Percentiles rank a stretch among this genome's conserved stretches.
phyloP scores from a whole-genome alignment of 768 basidiomycete genomes.

The Rhodotorula sphaerocarpa region DNA sequence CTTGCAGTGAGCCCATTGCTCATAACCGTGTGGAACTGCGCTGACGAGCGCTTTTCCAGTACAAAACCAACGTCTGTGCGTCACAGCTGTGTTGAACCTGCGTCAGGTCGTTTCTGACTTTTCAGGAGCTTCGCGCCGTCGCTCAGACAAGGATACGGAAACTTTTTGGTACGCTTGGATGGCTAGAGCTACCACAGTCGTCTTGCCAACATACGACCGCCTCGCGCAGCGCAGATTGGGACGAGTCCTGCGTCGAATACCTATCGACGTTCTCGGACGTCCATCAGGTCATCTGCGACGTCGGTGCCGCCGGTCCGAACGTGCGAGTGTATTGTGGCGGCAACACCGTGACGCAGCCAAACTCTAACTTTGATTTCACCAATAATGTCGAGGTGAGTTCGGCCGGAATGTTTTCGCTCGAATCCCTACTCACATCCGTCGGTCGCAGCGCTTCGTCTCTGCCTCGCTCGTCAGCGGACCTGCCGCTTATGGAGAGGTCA shows the following conservation, averaged over 20 bases:
- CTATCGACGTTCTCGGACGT: constrained; percentile 14
- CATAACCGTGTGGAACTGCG: too few species aligned
- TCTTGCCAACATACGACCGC: too few species aligned
- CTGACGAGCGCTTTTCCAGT: too few species aligned
- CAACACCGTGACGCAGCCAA: constrained; percentile 13
- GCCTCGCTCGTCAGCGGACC: constrained; percentile 9
- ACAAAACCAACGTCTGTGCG: constrained; percentile 1
- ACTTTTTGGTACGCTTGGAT: neutral
- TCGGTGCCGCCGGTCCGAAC: neutral
- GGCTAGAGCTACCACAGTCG: neutral
- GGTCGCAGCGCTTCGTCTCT: constrained; percentile 4
- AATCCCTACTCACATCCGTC: too few species aligned
- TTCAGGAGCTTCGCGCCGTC: too few species aligned
- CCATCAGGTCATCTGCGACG: constrained; percentile 14
- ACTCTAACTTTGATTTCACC: constrained; percentile 13
- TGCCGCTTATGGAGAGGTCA: neutral
- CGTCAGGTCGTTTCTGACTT: neutral
- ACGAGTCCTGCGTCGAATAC: constrained; percentile 10
- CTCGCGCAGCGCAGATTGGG: constrained; percentile 6
- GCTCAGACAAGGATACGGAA: neutral
- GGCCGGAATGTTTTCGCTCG: too few species aligned
- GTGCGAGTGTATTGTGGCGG: constrained; percentile 9
- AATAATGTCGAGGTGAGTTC: neutral
- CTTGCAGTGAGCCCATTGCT: too few species aligned
- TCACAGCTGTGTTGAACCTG: neutral